These are phyloP conservation scores for Trichoderma orchidacearum DNA, from an alignment of 495 filamentous ascomycete genomes.

Conservation along the genomic window DNA sequence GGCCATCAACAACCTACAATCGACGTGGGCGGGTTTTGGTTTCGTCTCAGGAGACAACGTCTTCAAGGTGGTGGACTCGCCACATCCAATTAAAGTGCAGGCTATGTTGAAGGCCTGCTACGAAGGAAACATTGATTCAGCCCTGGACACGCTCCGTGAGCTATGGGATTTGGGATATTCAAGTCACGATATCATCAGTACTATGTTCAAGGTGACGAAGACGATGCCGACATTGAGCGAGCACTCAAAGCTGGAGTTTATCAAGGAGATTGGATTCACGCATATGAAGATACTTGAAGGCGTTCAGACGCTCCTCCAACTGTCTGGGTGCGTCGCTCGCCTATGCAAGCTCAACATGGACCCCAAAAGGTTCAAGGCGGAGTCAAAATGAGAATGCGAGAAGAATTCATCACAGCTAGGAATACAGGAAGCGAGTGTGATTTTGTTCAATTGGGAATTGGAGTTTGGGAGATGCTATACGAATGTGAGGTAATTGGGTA, in stretches of 20 bases:
- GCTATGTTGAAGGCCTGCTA: constrained; percentile 95
- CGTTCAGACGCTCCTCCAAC: constrained; percentile 84
- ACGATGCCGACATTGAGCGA: constrained; percentile 80
- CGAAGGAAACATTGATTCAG: constrained; percentile 77
- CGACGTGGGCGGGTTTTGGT: constrained; percentile 87
- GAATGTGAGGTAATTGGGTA: background rate
- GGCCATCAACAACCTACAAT: constrained; percentile 97
- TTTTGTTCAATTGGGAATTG: background rate
- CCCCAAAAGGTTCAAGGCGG: constrained; percentile 57
- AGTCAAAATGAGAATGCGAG: background rate
- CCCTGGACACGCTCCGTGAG: constrained; percentile 77
- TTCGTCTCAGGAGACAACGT: constrained; percentile 97
- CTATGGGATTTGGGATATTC: constrained; percentile 91
- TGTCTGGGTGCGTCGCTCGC: constrained; percentile 81
- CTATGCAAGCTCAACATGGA: constrained; percentile 94
- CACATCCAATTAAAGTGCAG: constrained; percentile 96
- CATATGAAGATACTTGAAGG: constrained; percentile 98
- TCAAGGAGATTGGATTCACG: constrained; percentile 96
- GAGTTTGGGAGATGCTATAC: background rate
- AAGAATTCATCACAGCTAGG: background rate
- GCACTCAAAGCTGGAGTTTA: constrained; percentile 89
- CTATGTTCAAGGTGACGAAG: constrained; percentile 98
- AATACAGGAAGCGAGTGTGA: background rate
- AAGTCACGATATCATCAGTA: constrained; percentile 93
- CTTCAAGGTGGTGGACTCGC: constrained; percentile 93